Percentiles rank a stretch among this genome's conserved stretches.
Conservation (phyloP, 2,329 filamentous ascomycete species). For the Calonectria multiphialidica region DNA sequence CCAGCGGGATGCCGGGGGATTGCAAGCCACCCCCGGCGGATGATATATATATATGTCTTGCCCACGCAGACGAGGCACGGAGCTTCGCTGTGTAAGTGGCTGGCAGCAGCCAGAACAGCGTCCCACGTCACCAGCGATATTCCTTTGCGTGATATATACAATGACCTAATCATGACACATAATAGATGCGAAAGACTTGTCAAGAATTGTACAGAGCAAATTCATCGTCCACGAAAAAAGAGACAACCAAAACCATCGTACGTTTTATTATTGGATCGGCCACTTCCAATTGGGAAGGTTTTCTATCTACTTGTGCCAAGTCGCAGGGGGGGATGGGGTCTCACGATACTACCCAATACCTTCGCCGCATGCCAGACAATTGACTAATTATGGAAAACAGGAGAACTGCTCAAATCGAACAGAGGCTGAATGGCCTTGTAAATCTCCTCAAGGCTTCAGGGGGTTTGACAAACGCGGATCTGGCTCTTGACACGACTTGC, state of each 20-base stretch:
- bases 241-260: slow-evolving; percentile 63
- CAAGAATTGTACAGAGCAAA: slow-evolving; percentile 60
- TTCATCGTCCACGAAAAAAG: slow-evolving; percentile 65
- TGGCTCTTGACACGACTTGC: slow-evolving; percentile 42
- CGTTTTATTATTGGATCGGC: slow-evolving; percentile 39
- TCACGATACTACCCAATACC: slow-evolving; percentile 3
- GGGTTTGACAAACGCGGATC: slow-evolving; percentile 45
- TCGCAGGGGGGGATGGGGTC: not conserved
- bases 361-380: not conserved
- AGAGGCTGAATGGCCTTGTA: slow-evolving; percentile 62
- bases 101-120: slow-evolving; percentile 18
- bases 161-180: slow-evolving; percentile 6
- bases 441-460: slow-evolving; percentile 59
- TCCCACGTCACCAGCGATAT: slow-evolving; percentile 20
- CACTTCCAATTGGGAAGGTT: not conserved
- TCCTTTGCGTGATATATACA: not conserved
- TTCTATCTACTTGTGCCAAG: not conserved
- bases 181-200: slow-evolving; percentile 60
- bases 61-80: slow-evolving; percentile 17
- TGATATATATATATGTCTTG: slow-evolving; percentile 7
- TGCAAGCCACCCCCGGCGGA: not conserved
- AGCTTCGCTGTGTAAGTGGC: slow-evolving; percentile 25
- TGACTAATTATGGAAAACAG: slow-evolving; percentile 43
- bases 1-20: not conserved
- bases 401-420: slow-evolving; percentile 62